These are phyloP conservation scores for Dendrostoma leiphaemia DNA, from an alignment of 2,329 filamentous ascomycete species.

Conservation along the genomic window DNA sequence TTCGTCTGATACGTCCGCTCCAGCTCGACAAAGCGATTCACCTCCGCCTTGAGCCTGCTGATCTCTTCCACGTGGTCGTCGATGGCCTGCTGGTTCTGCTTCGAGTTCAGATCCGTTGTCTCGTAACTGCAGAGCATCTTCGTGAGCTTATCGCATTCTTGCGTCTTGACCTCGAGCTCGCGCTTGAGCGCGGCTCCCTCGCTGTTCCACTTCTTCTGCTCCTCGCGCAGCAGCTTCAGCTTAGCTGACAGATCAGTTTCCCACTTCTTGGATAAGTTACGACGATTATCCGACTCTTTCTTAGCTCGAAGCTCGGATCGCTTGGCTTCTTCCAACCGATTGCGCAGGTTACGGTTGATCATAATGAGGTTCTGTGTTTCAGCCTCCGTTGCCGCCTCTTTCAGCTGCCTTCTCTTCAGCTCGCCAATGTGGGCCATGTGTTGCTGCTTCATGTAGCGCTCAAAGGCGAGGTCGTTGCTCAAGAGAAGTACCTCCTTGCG, in stretches of 20 bases:
- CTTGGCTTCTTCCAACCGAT: slow-evolving; percentile 71
- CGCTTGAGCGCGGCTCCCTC: slow-evolving; percentile 56
- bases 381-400: slow-evolving; percentile 74
- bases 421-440: slow-evolving; percentile 80
- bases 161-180: slow-evolving; percentile 56
- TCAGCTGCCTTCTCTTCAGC: slow-evolving; percentile 70
- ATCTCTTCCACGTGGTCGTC: slow-evolving; percentile 61
- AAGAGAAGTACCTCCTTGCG: slow-evolving; percentile 74
- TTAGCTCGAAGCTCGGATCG: slow-evolving; percentile 67
- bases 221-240: slow-evolving; percentile 64
- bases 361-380: slow-evolving; percentile 81
- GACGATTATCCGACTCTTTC: slow-evolving; percentile 69
- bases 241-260: slow-evolving; percentile 69
- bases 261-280: slow-evolving; percentile 74
- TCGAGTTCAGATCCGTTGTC: slow-evolving; percentile 61
- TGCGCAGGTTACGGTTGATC: slow-evolving; percentile 70
- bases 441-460: slow-evolving; percentile 80
- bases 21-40: slow-evolving; percentile 57
- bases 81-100: slow-evolving; percentile 63
- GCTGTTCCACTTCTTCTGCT: slow-evolving; percentile 62
- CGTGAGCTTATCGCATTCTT: slow-evolving; percentile 64
- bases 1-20: slow-evolving; percentile 63
- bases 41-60: slow-evolving; percentile 56
- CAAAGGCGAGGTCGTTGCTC: slow-evolving; percentile 79
- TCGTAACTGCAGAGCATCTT: slow-evolving; percentile 67